Evolutionary conservation across 2,329 filamentous ascomycete species (phyloP), one percentile per base, ranked within the genome.

Genomic region (Colletotrichum endophyticum): DNA sequence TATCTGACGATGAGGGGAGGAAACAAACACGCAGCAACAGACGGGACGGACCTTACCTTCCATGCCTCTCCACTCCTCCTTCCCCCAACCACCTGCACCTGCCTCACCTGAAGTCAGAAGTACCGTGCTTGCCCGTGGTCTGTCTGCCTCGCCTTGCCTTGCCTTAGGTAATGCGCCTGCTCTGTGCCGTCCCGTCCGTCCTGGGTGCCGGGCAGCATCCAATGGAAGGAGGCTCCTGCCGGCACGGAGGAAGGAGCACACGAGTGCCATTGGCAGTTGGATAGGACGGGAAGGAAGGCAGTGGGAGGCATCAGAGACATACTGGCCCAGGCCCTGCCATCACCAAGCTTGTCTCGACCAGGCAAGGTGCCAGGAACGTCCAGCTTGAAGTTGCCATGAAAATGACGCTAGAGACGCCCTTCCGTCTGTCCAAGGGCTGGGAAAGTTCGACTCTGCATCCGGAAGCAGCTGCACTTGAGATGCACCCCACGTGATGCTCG

Each of bases 401-500:
- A 59, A 53, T 19, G 22, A n/a, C 53, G 66, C 66, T 59, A 62
- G 57, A 62, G 67, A 25, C 36, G 34, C 56, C n/a, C 22, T 49
- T 62, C 32, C 19, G 32, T n/a, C n/a, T 11, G 9, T 70, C 13
- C 25, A 39, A n/a, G n/a, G 34, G 59, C 39, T 70, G 44, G 57
- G 64, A 73, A 69, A 34, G 62, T 76, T 73, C 57, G 39, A 68
- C 32, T 34, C 44, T 76, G 73, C 70, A 76, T 70, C 34, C 64
- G 57, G 73, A 61, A 44, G 25, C 32, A 57, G 28, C 44, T 53
- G 44, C 27, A 57, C 25, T 66, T 61, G 64, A 32, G 8, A 61
- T 69, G 64, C 49, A 64, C 30, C 44, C 49, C 73, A 75, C 63
- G 73, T 73, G 73, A 75, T 32, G n/a, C 15, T 22, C 30, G 62